These are phyloP conservation scores for Rubroshorea leprosula DNA, from an alignment of 345 rosid genomes.

Conservation along the genomic window DNA sequence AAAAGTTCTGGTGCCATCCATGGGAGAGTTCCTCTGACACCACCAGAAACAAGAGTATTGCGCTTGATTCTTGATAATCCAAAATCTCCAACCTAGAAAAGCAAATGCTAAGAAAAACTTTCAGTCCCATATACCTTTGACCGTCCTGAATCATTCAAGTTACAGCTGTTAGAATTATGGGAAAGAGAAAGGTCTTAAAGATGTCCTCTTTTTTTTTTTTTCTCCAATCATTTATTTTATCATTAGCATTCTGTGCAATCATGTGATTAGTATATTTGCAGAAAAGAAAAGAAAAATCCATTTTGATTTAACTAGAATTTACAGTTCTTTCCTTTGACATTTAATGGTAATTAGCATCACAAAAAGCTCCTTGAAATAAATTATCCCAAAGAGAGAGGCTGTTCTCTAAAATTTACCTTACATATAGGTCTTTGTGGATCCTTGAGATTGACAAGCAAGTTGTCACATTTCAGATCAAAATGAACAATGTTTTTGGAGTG, in stretches of 20 bases:
- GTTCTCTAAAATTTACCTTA: conserved; percentile 36
- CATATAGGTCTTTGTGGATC: conserved; percentile 64
- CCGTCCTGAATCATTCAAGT: neutral
- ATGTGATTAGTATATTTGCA: neutral
- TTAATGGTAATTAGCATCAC: conserved; percentile 2
- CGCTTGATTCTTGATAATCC: conserved; percentile 66
- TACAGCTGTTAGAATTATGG: neutral
- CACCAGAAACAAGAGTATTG: conserved; percentile 64
- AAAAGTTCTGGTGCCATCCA: conserved; percentile 74
- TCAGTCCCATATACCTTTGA: neutral
- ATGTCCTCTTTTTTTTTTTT: neutral
- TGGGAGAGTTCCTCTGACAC: conserved; percentile 70
- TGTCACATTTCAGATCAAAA: conserved; percentile 66
- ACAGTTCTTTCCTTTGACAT: neutral
- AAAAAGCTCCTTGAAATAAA: conserved; percentile 1
- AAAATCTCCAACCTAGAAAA: conserved; percentile 59
- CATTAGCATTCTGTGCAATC: conserved; percentile 7
- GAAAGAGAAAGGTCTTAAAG: conserved; percentile 7
- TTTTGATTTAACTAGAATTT: conserved; percentile 6
- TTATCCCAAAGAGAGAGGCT: conserved; percentile 4
- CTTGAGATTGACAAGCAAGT: conserved; percentile 56
- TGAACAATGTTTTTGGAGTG: conserved; percentile 65
- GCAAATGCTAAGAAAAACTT: neutral
- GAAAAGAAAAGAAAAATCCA: conserved; percentile 1
- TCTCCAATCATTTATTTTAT: too few relatives aligned